These are phyloP conservation scores for Podila verticillata DNA, from an alignment of 192 early-diverging fungal genomes.

Conservation along the genomic window DNA sequence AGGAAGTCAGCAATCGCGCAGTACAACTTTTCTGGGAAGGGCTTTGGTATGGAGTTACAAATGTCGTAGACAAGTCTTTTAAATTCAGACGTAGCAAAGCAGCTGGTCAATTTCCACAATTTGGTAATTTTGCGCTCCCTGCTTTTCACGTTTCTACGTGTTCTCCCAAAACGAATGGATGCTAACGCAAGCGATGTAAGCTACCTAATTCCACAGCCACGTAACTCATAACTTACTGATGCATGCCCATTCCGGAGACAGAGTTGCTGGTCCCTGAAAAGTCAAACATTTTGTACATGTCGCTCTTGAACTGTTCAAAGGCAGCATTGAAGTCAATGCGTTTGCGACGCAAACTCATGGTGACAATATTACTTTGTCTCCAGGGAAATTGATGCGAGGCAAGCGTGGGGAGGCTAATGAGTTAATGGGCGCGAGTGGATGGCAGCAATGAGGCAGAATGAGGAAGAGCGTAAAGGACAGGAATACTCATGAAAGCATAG, in stretches of 20 bases:
- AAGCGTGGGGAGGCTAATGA: no score
- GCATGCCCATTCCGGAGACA: slow-evolving; percentile 76
- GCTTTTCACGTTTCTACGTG: not conserved
- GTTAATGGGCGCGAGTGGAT: no score
- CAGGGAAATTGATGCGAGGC: no score
- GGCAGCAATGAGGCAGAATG: no score
- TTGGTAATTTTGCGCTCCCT: not conserved
- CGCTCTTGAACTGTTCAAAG: slow-evolving; percentile 57
- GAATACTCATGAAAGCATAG: no score
- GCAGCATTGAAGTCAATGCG: slow-evolving; percentile 59
- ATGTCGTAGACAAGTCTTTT: slow-evolving; percentile 78
- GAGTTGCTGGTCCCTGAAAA: slow-evolving; percentile 55
- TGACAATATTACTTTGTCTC: no score
- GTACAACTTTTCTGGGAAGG: slow-evolving; percentile 73
- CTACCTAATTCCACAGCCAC: not conserved
- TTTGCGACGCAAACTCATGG: slow-evolving; percentile 65
- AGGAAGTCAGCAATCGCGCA: slow-evolving; percentile 74
- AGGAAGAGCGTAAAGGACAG: no score
- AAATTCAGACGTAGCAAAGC: not conserved
- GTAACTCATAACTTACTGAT: slow-evolving; percentile 62
- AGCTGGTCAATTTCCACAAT: not conserved
- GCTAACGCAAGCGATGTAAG: not conserved
- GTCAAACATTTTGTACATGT: slow-evolving; percentile 64
- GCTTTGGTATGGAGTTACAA: slow-evolving; percentile 79
- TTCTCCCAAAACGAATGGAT: not conserved